These are phyloP conservation scores for Tuber aestivum DNA, from an alignment of 495 filamentous ascomycete genomes.

Conservation along the genomic window DNA sequence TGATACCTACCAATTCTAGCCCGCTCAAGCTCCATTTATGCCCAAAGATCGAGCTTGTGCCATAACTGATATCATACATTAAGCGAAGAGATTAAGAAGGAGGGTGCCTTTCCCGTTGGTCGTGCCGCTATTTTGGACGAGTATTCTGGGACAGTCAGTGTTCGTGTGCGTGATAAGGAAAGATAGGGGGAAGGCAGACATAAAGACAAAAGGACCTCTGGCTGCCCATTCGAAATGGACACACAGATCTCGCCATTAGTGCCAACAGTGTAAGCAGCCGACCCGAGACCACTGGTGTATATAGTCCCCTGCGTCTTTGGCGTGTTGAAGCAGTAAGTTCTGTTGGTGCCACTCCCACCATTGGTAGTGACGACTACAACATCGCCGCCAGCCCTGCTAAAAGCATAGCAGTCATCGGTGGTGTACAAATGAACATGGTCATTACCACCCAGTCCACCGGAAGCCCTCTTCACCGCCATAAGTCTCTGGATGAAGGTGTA, in stretches of 20 bases:
- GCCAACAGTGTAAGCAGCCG: constrained; percentile 28
- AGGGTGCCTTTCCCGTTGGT: neutral
- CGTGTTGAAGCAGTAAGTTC: constrained; percentile 44
- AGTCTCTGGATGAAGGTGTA: constrained; percentile 50
- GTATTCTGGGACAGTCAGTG: neutral
- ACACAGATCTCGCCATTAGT: constrained; percentile 36
- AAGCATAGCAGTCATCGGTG: constrained; percentile 45
- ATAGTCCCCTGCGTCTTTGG: constrained; percentile 36
- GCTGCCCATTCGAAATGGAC: constrained; percentile 37
- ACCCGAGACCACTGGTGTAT: constrained; percentile 32
- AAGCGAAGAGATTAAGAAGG: neutral
- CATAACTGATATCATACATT: neutral
- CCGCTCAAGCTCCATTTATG: neutral
- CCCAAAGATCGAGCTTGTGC: neutral
- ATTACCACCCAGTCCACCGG: constrained; percentile 45
- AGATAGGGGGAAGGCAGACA: neutral
- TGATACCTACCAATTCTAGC: neutral
- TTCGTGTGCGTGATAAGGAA: neutral
- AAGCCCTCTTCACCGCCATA: constrained; percentile 43
- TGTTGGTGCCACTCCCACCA: constrained; percentile 42
- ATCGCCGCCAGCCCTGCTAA: constrained; percentile 44
- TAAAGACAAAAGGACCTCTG: constrained; percentile 34
- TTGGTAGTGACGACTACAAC: constrained; percentile 47
- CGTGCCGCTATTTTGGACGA: neutral
- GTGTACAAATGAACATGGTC: constrained; percentile 46